Base-by-base conservation (phyloP, 23 red algal genomes). In the Agarophyton chilense region DNA sequence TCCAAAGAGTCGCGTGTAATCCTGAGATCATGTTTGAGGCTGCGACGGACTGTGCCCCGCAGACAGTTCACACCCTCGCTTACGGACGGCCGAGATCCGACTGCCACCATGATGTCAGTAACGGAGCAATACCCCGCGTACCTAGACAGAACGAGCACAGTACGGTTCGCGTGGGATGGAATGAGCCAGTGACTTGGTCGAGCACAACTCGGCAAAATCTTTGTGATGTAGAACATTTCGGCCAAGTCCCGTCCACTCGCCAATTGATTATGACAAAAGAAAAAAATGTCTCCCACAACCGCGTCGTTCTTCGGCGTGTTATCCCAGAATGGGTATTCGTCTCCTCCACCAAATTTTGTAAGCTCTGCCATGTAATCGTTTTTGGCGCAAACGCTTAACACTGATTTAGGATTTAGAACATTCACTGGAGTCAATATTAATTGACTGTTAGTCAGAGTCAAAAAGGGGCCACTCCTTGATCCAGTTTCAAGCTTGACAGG, bases 191-290 rank as follows among this genome's bases (percentile, higher is more conserved):
- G 56, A 2, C 0, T 10, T 9, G 80, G 80, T 32, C 80, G 36
- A 22, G 1, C 17, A 1, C 13, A 52, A 7, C 19, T 0, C 2
- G 56, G 42, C 35, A 43, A 24, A 1, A 26, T 62, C 25, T 17
- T 26, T 3, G 80, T 84, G 2, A 84, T 26, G 28, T 84, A 26
- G 26, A 84, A 84, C 16, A 84, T n/a, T 68, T 84, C 80, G 1
- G 80, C 80, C 5, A 84, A 57, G 44, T 84, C 80, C 26, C 52
- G 53, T n/a, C 62, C 62, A 1, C 68, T 1, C 0, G 3, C 10
- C 0, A 33, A 1, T 44, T 84, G 80, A 33, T 84, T 84, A 21
- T 84, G 80, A 29, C 80, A 84, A 52, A 68, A 84, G 3, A 50
- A 22, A 47, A 84, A 84, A 4, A 63, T 18, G 40, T 84, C 80